Evolutionary conservation across 2,329 filamentous ascomycete genomes (phyloP).

Genomic region (Ophiosphaerella korrae): DNA sequence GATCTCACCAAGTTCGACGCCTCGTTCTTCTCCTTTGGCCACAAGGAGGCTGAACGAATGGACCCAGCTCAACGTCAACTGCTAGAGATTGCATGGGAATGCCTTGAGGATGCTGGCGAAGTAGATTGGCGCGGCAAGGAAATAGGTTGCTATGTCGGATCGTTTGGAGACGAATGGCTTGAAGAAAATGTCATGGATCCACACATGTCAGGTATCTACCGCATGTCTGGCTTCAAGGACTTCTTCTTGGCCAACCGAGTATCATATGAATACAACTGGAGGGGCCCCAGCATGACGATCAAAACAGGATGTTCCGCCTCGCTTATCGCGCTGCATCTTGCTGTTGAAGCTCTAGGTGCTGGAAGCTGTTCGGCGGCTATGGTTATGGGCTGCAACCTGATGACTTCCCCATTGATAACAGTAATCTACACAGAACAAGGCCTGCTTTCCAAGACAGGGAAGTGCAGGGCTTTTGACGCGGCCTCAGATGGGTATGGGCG

Average conservation of each 20-base stretch:
- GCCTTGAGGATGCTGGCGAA: constrained; percentile 46
- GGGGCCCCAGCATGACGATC: constrained; percentile 25
- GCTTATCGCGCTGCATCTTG: constrained; percentile 14
- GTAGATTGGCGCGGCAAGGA: too few species aligned
- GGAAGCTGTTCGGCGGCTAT: neutral
- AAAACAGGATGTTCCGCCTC: constrained; percentile 44
- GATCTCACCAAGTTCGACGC: constrained; percentile 15
- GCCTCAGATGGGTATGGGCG: neutral
- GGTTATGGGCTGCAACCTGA: neutral
- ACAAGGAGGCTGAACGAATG: constrained; percentile 9
- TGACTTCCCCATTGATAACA: neutral
- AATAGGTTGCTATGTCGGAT: too few species aligned
- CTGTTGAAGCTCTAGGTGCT: neutral
- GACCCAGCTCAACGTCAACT: constrained; percentile 36
- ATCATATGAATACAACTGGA: constrained; percentile 26
- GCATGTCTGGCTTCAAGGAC: too few species aligned
- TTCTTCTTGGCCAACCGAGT: too few species aligned
- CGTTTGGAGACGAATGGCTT: too few species aligned
- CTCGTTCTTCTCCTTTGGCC: constrained; percentile 21
- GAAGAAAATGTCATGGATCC: too few species aligned
- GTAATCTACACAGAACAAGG: neutral
- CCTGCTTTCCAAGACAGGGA: neutral
- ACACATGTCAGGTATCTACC: too few species aligned
- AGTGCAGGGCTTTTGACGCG: neutral
- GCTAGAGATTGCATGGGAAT: constrained; percentile 36